These are phyloP conservation scores for Globisporangium camurandrum DNA, from an alignment of 352 stramenopile genomes.

Conservation along the genomic window DNA sequence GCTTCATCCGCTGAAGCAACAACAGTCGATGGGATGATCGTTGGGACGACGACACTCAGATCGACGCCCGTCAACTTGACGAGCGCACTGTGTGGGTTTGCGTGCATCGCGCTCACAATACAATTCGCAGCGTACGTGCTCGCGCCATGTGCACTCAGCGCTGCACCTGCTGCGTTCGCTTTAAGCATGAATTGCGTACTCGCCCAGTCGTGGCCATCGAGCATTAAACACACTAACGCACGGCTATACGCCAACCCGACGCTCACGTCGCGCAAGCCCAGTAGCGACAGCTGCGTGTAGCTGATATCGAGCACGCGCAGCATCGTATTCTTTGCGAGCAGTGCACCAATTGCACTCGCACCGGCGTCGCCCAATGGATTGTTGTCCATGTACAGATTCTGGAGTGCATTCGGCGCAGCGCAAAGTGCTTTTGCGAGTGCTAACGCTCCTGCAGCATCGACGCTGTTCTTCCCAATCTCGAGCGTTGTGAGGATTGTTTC, in stretches of 20 bases:
- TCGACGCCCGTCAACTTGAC: slow-evolving; percentile 79
- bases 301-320: slow-evolving; percentile 72
- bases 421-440: slow-evolving; percentile 64
- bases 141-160: slow-evolving; percentile 53
- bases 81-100: slow-evolving; percentile 52
- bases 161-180: slow-evolving; percentile 41
- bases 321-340: slow-evolving; percentile 63
- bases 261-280: slow-evolving; percentile 63
- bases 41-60: slow-evolving; percentile 36
- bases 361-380: slow-evolving; percentile 76
- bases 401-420: slow-evolving; percentile 30
- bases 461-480: slow-evolving; percentile 73
- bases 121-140: slow-evolving; percentile 71
- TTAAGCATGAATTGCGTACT: slow-evolving; percentile 84
- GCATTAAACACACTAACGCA: slow-evolving; percentile 57
- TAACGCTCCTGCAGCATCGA: slow-evolving; percentile 60
- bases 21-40: too few species aligned
- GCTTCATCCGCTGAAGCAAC: too few species aligned
- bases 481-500: slow-evolving; percentile 51
- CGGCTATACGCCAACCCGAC: slow-evolving; percentile 54
- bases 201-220: slow-evolving; percentile 79
- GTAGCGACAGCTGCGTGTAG: slow-evolving; percentile 74
- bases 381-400: slow-evolving; percentile 82
- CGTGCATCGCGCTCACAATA: slow-evolving; percentile 62
- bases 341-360: slow-evolving; percentile 52